Evolutionary conservation across 1,284 basidiomycete species (phyloP), one percentile per base, ranked within the genome.

Genomic region (Gastroboletus turbinatus): DNA sequence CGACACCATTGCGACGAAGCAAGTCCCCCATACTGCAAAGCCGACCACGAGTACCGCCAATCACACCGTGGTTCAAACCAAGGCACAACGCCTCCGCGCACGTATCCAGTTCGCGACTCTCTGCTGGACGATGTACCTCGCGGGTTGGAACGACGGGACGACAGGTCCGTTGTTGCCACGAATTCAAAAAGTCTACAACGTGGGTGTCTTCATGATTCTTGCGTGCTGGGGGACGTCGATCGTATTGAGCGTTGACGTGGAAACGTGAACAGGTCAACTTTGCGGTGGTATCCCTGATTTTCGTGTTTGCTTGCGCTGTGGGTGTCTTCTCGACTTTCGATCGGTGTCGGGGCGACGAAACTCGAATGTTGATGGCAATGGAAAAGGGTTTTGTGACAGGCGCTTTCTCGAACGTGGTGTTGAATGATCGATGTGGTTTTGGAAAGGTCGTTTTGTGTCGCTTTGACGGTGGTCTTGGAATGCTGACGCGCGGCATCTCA

Each of bases 61-160:
- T 9, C 32, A 46, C 5, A 30, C 29, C 16, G 48, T 49, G n/a
- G 44, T 52, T 8, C 62, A 55, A 19, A 62, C 60, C 19, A 65
- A 42, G 38, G 46, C 53, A 14, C 70, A 72, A 42, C 55, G 56
- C 25, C 52, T 60, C 10, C 67, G 55, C 2, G 70, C 55, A 25
- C 62, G 45, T 4, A 50, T 72, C 27, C 68, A 73, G 29, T 66
- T 73, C 19, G 55, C 38, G 7, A 56, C 71, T 6, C 62, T 70
- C 4, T 70, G 70, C 51, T 72, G 67, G 67, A 66, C 68, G 21
- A 3, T 73, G 16, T 70, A 62, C 50, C 55, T 73, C 27, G 47
- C 59, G 0, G 68, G 68, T 23, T 73, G 71, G 68, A 73, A 73
- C 47, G 68, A 73, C 33, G 71, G 47, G 8, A 58, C 68, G 19